phyloP scores from a whole-genome alignment of 257 asterid genomes.

The Leptodermis oblonga region DNA sequence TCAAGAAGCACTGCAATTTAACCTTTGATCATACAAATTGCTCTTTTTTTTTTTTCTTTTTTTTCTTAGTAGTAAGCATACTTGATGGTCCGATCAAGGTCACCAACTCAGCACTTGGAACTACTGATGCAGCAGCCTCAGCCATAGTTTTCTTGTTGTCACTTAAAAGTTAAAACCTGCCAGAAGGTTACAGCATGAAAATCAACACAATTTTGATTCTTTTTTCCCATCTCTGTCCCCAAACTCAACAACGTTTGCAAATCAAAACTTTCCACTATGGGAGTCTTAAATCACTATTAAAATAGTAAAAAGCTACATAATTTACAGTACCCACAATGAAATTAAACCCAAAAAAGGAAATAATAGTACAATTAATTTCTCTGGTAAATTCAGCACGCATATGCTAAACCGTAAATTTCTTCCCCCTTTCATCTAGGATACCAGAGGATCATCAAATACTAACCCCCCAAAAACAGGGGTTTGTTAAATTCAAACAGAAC shows the following conservation, averaged over 20 bases:
- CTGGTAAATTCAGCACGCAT: no score
- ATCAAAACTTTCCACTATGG: no score
- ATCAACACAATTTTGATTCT: not conserved
- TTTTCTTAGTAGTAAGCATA: constrained; percentile 19
- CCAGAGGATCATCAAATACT: no score
- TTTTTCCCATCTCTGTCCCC: no score
- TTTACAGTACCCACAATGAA: not conserved
- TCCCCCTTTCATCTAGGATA: not conserved
- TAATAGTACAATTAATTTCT: not conserved
- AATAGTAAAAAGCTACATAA: not conserved
- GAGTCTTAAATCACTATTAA: not conserved
- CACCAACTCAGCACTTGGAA: constrained; percentile 78
- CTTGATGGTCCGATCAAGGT: constrained; percentile 96
- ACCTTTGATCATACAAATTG: not conserved
- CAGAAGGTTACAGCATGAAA: not conserved
- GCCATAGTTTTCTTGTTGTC: constrained; percentile 46
- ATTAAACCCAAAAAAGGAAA: not conserved
- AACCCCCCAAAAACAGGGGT: no score
- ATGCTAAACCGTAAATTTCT: not conserved
- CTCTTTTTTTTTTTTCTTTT: not conserved
- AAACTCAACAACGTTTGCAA: no score
- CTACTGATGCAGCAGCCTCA: constrained; percentile 46
- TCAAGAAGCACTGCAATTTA: not conserved
- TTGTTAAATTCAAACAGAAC: no score
- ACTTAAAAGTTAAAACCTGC: not conserved